Conservation (phyloP, 768 basidiomycete genomes). For the Hericium alpestre region DNA sequence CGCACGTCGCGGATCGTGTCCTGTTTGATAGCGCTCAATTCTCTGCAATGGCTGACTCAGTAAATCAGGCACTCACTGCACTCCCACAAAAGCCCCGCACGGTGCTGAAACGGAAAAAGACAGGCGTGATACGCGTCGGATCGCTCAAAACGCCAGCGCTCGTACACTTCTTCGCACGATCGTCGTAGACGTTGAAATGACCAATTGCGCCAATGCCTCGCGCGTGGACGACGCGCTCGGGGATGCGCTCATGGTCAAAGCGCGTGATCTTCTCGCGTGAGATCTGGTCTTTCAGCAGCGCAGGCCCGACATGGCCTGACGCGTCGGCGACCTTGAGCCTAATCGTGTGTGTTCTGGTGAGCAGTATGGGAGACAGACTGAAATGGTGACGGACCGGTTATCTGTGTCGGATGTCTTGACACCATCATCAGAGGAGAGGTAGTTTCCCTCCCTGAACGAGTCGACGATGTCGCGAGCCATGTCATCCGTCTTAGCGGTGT, state of each 20-base stretch:
- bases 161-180: constrained; percentile 63
- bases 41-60: not conserved
- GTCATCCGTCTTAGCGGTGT: constrained; percentile 13
- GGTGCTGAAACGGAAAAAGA: constrained; percentile 79
- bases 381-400: constrained; percentile 37
- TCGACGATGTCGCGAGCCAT: constrained; percentile 25
- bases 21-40: constrained; percentile 18
- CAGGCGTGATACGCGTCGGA: constrained; percentile 58
- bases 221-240: constrained; percentile 59
- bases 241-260: constrained; percentile 85
- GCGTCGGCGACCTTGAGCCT: constrained; percentile 49
- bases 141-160: constrained; percentile 67
- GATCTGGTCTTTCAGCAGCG: constrained; percentile 69
- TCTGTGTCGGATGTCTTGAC: constrained; percentile 51
- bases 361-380: not conserved
- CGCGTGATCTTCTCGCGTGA: constrained; percentile 65
- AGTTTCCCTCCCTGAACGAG: constrained; percentile 11
- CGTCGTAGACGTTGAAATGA: constrained; percentile 64
- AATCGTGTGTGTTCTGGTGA: not conserved
- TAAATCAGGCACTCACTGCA: constrained; percentile 38
- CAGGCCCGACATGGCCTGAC: constrained; percentile 42
- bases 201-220: constrained; percentile 76
- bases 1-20: constrained; percentile 77
- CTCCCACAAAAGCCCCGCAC: constrained; percentile 74
- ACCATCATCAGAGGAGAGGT: constrained; percentile 54